Evolutionary conservation across 164 flowering plant genomes (phyloP).

Genomic region (Liquidambar formosana): DNA sequence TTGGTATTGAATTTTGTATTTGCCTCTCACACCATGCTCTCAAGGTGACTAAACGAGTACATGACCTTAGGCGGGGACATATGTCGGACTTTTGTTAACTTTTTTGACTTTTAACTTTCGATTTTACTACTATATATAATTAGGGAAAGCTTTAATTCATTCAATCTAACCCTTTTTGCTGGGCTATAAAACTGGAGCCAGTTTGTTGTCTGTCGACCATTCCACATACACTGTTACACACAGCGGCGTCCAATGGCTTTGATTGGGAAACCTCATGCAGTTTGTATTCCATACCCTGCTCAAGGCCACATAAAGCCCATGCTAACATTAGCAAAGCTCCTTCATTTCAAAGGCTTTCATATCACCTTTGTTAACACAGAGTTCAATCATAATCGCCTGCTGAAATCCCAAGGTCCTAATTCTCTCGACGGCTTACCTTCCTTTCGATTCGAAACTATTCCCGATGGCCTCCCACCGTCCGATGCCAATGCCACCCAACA

Average conservation of each 20-base stretch:
- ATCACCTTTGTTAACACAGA: conserved; percentile 45
- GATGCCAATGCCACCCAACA: conserved; percentile 48
- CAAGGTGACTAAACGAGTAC: no score
- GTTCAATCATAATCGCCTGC: conserved; percentile 36
- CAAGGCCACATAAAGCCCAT: conserved; percentile 46
- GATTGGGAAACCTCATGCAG: conserved; percentile 32
- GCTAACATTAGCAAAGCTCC: conserved; percentile 37
- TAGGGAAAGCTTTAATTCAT: no score
- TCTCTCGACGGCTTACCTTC: conserved; percentile 28
- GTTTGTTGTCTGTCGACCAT: no score
- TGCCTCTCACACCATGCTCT: no score
- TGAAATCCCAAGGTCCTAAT: conserved; percentile 38
- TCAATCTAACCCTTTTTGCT: no score
- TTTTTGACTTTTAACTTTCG: no score
- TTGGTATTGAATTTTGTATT: no score
- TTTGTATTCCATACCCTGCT: conserved; percentile 39
- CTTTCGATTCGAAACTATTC: conserved; percentile 46
- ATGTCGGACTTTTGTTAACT: no score
- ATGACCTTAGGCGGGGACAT: no score
- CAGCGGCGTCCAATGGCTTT: neutral
- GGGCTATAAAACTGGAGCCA: no score
- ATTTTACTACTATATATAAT: no score
- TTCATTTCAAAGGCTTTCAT: conserved; percentile 36
- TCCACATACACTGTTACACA: no score
- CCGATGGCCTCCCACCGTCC: conserved; percentile 49